phyloP scores from a whole-genome alignment of 345 rosid genomes.

The Euphorbia peplus region DNA sequence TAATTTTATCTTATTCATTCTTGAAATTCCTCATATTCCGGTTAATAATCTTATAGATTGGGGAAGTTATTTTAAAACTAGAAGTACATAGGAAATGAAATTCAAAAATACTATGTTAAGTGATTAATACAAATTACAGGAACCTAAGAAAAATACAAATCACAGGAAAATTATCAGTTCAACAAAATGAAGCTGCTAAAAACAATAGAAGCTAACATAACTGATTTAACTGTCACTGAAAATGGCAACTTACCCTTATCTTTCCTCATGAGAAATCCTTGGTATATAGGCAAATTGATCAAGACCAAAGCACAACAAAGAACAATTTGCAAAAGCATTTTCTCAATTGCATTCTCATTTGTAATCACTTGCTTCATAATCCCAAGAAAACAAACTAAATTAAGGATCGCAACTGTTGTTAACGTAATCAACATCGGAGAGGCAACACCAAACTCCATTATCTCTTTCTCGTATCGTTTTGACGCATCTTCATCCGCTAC shows the following conservation, averaged over 20 bases:
- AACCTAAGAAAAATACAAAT: too few relatives aligned
- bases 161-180: neutral
- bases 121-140: neutral
- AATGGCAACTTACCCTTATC: constrained; percentile 63
- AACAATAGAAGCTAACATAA: constrained; percentile 35
- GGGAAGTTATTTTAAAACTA: neutral
- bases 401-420: constrained; percentile 58
- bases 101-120: neutral
- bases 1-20: too few relatives aligned
- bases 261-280: constrained; percentile 54
- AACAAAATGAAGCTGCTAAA: constrained; percentile 37
- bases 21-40: too few relatives aligned
- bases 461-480: constrained; percentile 48
- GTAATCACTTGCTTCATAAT: constrained; percentile 16
- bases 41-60: too few relatives aligned
- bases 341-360: constrained; percentile 6
- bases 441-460: constrained; percentile 67
- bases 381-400: constrained; percentile 42
- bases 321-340: constrained; percentile 42
- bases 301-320: constrained; percentile 48
- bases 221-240: constrained; percentile 39
- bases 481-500: constrained; percentile 58
- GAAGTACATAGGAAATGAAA: neutral
- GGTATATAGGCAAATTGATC: constrained; percentile 60
- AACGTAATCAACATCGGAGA: constrained; percentile 59